phyloP scores from a whole-genome alignment of 1,284 basidiomycete genomes.

The Ustilago lituana region DNA sequence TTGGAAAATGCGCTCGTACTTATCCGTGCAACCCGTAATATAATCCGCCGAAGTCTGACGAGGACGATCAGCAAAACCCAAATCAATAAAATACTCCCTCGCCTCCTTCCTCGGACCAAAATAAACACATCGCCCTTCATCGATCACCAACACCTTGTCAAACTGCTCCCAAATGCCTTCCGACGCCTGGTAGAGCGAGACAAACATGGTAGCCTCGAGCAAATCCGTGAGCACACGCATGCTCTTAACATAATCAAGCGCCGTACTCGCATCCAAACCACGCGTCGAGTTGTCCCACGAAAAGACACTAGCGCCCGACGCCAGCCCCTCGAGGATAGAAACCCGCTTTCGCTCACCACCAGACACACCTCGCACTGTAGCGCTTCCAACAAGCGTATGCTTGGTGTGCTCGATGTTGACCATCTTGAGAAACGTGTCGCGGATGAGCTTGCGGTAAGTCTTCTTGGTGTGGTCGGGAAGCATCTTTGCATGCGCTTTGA shows the following conservation, averaged over 20 bases:
- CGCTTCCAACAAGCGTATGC: slow-evolving; percentile 78
- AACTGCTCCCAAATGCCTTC: slow-evolving; percentile 73
- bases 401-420: slow-evolving; percentile 80
- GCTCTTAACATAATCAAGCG: slow-evolving; percentile 79
- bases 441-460: slow-evolving; percentile 71
- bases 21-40: slow-evolving; percentile 58
- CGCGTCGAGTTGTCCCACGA: slow-evolving; percentile 77
- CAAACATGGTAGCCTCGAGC: slow-evolving; percentile 78
- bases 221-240: slow-evolving; percentile 82
- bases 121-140: slow-evolving; percentile 63
- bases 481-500: slow-evolving; percentile 48
- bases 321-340: slow-evolving; percentile 76
- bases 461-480: slow-evolving; percentile 70
- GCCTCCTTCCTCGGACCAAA: slow-evolving; percentile 59
- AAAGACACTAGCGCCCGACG: slow-evolving; percentile 72
- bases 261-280: slow-evolving; percentile 85
- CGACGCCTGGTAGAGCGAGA: slow-evolving; percentile 78
- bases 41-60: slow-evolving; percentile 75
- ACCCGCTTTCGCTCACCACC: slow-evolving; percentile 74
- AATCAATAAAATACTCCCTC: slow-evolving; percentile 54
- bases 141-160: slow-evolving; percentile 67
- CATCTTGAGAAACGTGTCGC: slow-evolving; percentile 73
- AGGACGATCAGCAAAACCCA: slow-evolving; percentile 68
- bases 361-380: slow-evolving; percentile 79
- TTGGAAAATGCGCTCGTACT: slow-evolving; percentile 71